A percentile compares a stretch with the other conserved stretches of the same genome.
Conservation (phyloP, 805 yeast genomes). For the Starmerella geochares region DNA sequence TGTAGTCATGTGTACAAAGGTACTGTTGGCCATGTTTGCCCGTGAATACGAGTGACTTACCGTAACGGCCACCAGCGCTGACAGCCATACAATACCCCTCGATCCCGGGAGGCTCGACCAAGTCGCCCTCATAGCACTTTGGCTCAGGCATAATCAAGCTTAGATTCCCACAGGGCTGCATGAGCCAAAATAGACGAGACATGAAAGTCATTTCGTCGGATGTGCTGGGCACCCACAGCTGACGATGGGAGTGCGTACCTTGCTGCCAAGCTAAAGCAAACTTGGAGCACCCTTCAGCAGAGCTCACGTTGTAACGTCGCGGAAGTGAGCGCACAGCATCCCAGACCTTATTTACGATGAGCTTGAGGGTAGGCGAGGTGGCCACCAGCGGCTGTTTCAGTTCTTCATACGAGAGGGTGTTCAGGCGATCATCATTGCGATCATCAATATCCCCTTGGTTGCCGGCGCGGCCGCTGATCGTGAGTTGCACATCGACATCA, state of each 20-base stretch:
- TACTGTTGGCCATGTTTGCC: conserved; percentile 38
- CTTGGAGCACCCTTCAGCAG: not conserved
- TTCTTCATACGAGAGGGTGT: conserved; percentile 14
- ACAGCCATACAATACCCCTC: conserved; percentile 71
- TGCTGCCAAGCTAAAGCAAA: conserved; percentile 17
- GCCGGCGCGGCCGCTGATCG: not conserved
- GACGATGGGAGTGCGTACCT: conserved; percentile 1
- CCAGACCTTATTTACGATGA: conserved; percentile 1
- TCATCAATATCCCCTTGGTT: not conserved
- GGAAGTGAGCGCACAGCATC: not conserved
- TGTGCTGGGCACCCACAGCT: conserved; percentile 16
- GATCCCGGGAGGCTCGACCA: conserved; percentile 56
- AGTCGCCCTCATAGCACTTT: conserved; percentile 10
- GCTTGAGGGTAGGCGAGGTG: conserved; percentile 10
- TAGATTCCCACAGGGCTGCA: conserved; percentile 5
- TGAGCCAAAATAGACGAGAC: conserved; percentile 12
- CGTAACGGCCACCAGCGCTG: not conserved
- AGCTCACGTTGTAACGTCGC: not conserved
- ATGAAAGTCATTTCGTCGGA: conserved; percentile 9
- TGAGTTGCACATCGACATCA: not conserved
- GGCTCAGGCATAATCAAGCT: conserved; percentile 14
- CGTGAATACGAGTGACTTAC: conserved; percentile 30
- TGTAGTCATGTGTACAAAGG: conserved; percentile 50
- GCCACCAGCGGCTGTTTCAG: conserved; percentile 13
- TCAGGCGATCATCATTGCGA: not conserved